A percentile compares a stretch with the other conserved stretches of the same genome.
Conservation (phyloP, 495 filamentous ascomycete genomes). For the Cetradonia linearis region DNA sequence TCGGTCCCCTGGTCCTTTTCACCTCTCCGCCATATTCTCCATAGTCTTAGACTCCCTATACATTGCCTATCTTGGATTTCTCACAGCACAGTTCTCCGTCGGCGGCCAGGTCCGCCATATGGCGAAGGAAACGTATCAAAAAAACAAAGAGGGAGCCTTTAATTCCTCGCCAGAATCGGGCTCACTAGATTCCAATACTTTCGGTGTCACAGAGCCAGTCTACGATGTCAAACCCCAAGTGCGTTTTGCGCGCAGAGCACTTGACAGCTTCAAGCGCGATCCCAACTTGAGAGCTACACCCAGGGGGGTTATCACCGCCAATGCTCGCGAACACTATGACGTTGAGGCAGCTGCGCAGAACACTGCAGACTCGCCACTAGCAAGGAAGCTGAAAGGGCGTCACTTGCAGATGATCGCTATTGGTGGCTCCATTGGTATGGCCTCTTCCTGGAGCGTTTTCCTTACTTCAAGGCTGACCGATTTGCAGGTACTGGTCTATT, state of each 20-base stretch:
- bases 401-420: constrained; percentile 48
- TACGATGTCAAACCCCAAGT: background rate
- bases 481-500: constrained; percentile 74
- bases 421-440: constrained; percentile 72
- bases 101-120: constrained; percentile 15
- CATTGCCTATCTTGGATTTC: constrained; percentile 20
- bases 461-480: constrained; percentile 6
- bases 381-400: constrained; percentile 42
- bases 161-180: constrained; percentile 17
- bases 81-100: background rate
- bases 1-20: background rate
- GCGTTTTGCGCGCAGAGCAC: constrained; percentile 33
- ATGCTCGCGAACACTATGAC: constrained; percentile 64
- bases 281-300: constrained; percentile 54
- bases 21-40: background rate
- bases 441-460: constrained; percentile 5
- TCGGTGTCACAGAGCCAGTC: constrained; percentile 14
- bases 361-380: constrained; percentile 67
- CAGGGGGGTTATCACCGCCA: constrained; percentile 40
- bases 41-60: background rate
- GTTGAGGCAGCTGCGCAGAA: constrained; percentile 59
- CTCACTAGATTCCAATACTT: constrained; percentile 17
- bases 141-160: constrained; percentile 5
- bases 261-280: constrained; percentile 77
- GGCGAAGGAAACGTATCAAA: constrained; percentile 16